Evolutionary conservation across 139 green algal genomes (phyloP).

Genomic region (Asterochloris erici): DNA sequence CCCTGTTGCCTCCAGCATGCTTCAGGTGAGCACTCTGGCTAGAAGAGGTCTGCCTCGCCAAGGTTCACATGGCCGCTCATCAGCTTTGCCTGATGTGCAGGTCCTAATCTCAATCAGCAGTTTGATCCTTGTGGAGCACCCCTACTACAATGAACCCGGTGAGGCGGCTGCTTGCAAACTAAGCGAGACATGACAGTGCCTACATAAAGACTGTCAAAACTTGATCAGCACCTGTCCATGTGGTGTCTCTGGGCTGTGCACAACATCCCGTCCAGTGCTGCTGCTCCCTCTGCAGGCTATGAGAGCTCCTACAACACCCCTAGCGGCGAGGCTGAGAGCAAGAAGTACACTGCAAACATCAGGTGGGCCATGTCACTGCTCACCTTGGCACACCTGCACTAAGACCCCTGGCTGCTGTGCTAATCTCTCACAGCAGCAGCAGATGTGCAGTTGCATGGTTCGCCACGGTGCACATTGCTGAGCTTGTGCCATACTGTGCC

Average conservation of each 20-base stretch:
- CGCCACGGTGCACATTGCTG: not conserved
- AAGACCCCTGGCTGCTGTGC: not conserved
- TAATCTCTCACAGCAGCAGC: not conserved
- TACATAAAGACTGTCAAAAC: not conserved
- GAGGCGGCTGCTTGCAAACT: not conserved
- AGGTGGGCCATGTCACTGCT: not conserved
- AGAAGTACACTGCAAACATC: slow-evolving; percentile 23
- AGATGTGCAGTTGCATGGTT: not conserved
- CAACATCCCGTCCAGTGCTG: not conserved
- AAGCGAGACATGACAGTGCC: not conserved
- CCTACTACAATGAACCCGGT: slow-evolving; percentile 42
- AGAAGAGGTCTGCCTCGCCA: not conserved
- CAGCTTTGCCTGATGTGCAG: slow-evolving; percentile 5
- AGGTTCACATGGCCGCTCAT: not conserved
- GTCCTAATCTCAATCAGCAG: slow-evolving; percentile 41
- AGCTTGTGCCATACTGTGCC: not conserved
- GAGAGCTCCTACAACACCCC: slow-evolving; percentile 19
- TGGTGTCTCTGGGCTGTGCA: not conserved
- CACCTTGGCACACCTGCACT: not conserved
- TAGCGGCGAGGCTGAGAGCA: not conserved
- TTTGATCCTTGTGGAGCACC: slow-evolving; percentile 46
- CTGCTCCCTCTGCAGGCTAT: slow-evolving; percentile 6
- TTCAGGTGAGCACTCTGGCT: slow-evolving; percentile 39
- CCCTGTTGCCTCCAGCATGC: slow-evolving; percentile 48
- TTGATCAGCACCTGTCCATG: not conserved